phyloP scores from a whole-genome alignment of 2,329 filamentous ascomycete species.

The Arthrobotrys megalospora region DNA sequence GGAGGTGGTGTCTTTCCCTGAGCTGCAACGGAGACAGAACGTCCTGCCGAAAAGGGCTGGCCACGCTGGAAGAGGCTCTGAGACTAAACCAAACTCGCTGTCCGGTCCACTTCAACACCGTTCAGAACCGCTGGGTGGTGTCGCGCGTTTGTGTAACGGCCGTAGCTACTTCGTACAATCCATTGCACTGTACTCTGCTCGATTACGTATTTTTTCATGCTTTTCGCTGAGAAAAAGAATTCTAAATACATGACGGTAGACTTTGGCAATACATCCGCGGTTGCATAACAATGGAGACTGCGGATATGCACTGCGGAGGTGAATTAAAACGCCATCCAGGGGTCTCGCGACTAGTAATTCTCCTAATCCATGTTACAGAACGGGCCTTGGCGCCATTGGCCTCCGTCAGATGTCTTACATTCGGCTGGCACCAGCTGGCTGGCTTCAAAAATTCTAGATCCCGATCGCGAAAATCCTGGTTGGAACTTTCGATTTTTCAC shows the following conservation, averaged over 20 bases:
- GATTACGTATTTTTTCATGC: not conserved
- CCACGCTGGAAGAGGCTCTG: slow-evolving; percentile 9
- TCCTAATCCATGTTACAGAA: slow-evolving; percentile 14
- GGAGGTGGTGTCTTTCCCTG: slow-evolving; percentile 12
- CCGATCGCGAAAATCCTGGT: not conserved
- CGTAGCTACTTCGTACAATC: not conserved
- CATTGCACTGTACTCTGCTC: too few relatives aligned
- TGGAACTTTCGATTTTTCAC: not conserved
- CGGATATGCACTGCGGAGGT: not conserved
- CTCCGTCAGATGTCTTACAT: slow-evolving; percentile 2
- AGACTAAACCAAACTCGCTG: slow-evolving; percentile 31
- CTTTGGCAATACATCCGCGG: not conserved
- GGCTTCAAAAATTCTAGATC: not conserved
- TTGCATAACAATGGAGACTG: not conserved
- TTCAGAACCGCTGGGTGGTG: not conserved
- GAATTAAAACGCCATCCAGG: slow-evolving; percentile 10
- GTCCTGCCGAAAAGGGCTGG: slow-evolving; percentile 16
- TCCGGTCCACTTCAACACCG: not conserved
- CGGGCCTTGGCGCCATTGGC: slow-evolving; percentile 14
- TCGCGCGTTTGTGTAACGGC: slow-evolving; percentile 4
- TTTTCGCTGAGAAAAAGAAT: not conserved
- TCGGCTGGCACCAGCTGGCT: not conserved
- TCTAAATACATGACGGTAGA: not conserved
- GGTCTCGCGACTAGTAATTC: not conserved
- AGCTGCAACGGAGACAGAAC: slow-evolving; percentile 8